phyloP scores from a whole-genome alignment of 2,329 filamentous ascomycete species.

The Colletotrichum tropicicola region DNA sequence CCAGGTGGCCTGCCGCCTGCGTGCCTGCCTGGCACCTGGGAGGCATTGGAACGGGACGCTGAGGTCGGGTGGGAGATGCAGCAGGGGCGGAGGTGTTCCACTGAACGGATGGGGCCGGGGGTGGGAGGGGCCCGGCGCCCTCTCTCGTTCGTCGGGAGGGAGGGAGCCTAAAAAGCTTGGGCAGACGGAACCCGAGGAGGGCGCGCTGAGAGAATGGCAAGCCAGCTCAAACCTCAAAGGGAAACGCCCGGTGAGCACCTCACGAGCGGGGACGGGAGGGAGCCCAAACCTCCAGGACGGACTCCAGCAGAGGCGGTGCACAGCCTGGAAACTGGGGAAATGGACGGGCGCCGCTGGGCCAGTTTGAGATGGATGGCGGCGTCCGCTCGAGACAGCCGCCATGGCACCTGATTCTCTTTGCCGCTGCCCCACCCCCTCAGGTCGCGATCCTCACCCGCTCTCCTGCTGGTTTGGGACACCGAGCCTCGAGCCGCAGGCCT shows the following conservation, averaged over 20 bases:
- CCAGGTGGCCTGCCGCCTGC: no score
- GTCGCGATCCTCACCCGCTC: conserved; percentile 16
- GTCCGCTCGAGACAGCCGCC: no score
- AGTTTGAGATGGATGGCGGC: conserved; percentile 3
- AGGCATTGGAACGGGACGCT: not conserved
- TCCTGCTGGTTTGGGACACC: not conserved
- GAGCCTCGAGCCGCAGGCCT: not conserved
- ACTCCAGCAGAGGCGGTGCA: conserved; percentile 23
- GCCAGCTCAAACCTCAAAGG: no score
- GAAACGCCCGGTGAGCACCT: no score
- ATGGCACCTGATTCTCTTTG: no score
- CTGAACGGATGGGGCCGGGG: conserved; percentile 25
- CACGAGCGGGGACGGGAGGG: no score
- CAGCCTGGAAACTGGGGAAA: conserved; percentile 28
- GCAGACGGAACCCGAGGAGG: conserved; percentile 23
- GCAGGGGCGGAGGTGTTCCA: conserved; percentile 25
- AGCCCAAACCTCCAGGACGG: no score
- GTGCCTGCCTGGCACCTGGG: not conserved
- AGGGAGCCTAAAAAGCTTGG: conserved; percentile 28
- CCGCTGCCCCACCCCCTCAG: not conserved
- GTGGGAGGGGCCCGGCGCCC: conserved; percentile 20
- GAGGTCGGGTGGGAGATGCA: not conserved
- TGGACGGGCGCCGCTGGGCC: conserved; percentile 4
- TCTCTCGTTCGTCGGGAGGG: conserved; percentile 14
- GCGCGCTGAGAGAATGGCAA: no score